These are phyloP conservation scores for Aspergillus fijiensis DNA, from an alignment of 2,329 filamentous ascomycete genomes.

Conservation along the genomic window DNA sequence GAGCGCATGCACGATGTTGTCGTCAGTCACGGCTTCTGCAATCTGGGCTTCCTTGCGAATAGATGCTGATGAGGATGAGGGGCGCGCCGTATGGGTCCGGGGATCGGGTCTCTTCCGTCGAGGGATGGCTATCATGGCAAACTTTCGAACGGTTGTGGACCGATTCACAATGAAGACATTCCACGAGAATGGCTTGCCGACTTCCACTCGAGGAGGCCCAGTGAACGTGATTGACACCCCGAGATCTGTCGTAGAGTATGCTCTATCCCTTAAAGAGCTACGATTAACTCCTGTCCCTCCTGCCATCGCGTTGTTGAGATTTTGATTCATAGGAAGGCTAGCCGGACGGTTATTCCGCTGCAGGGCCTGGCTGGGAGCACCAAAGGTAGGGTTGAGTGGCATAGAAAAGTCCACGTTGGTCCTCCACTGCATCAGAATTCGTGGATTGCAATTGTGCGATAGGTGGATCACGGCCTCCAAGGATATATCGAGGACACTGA, in stretches of 20 bases:
- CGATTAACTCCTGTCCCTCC: slow-evolving; percentile 26
- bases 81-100: slow-evolving; percentile 44
- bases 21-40: slow-evolving; percentile 56
- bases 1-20: slow-evolving; percentile 56
- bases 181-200: slow-evolving; percentile 57
- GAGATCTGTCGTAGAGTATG: slow-evolving; percentile 41
- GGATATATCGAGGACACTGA: slow-evolving; percentile 48
- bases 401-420: slow-evolving; percentile 51
- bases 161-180: slow-evolving; percentile 60
- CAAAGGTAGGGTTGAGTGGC: slow-evolving; percentile 48
- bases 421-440: slow-evolving; percentile 50
- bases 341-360: slow-evolving; percentile 47
- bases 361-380: slow-evolving; percentile 46
- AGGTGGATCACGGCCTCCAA: slow-evolving; percentile 45
- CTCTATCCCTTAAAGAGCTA: slow-evolving; percentile 38
- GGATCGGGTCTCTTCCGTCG: slow-evolving; percentile 45
- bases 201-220: slow-evolving; percentile 49
- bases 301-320: slow-evolving; percentile 18
- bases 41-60: slow-evolving; percentile 39
- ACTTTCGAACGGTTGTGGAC: slow-evolving; percentile 53
- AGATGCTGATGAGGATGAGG: slow-evolving; percentile 47
- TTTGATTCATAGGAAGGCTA: slow-evolving; percentile 40
- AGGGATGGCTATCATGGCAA: slow-evolving; percentile 56
- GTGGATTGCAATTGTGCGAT: slow-evolving; percentile 43
- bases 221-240: slow-evolving; percentile 58